phyloP scores from a whole-genome alignment of 495 filamentous ascomycete species.

The Xylaria bambusicola region DNA sequence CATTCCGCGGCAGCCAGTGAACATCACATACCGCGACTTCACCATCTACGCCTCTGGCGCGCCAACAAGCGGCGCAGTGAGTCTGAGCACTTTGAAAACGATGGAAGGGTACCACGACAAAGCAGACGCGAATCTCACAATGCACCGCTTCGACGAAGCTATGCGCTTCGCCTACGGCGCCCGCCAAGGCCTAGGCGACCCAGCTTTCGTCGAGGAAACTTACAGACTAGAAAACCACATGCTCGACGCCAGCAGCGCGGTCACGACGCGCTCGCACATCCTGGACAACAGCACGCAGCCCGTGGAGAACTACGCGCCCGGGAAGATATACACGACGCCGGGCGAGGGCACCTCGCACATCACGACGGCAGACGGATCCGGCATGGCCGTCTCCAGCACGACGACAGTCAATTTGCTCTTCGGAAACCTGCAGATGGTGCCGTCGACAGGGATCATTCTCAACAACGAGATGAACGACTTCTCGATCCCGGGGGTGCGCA shows the following conservation, averaged over 20 bases:
- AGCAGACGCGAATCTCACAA: conserved; percentile 49
- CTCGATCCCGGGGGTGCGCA: conserved; percentile 67
- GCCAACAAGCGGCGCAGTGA: conserved; percentile 73
- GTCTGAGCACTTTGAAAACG: conserved; percentile 72
- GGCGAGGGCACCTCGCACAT: conserved; percentile 77
- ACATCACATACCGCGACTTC: conserved; percentile 71
- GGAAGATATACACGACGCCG: conserved; percentile 32
- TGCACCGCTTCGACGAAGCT: conserved; percentile 81
- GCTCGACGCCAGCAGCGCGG: conserved; percentile 60
- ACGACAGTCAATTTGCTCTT: conserved; percentile 87
- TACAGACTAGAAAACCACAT: conserved; percentile 56
- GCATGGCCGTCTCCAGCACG: conserved; percentile 71
- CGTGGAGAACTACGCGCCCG: conserved; percentile 69
- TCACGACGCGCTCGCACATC: conserved; percentile 64
- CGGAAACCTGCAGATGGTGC: conserved; percentile 74
- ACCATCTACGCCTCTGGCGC: conserved; percentile 67
- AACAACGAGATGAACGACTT: conserved; percentile 91
- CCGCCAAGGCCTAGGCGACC: conserved; percentile 72
- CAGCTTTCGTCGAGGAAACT: conserved; percentile 63
- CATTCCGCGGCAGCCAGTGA: conserved; percentile 58
- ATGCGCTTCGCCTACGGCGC: conserved; percentile 85
- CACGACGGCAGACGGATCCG: conserved; percentile 65
- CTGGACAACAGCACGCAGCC: conserved; percentile 68
- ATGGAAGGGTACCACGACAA: conserved; percentile 66
- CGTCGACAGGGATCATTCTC: conserved; percentile 80